Conservation (phyloP, 805 yeast species). For the Blastobotrys terrestris region DNA sequence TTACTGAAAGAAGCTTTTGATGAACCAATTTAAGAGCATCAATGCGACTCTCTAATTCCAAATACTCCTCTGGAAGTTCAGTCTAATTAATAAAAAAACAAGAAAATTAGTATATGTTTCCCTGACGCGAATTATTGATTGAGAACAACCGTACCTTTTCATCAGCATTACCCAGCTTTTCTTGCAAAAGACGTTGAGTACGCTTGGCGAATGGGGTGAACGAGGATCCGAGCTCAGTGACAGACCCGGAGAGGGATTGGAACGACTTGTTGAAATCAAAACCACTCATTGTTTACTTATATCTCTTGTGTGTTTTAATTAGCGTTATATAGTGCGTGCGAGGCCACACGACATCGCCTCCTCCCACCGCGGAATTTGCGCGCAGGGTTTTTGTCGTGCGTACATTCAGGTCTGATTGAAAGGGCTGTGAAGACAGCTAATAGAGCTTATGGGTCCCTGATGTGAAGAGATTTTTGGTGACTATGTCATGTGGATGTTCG, state of each 20-base stretch:
- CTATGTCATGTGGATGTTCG: no score
- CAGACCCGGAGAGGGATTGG: constrained; percentile 29
- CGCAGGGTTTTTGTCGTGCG: not conserved
- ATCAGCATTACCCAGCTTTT: constrained; percentile 69
- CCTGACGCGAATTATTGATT: not conserved
- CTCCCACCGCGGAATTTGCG: not conserved
- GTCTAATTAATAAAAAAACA: constrained; percentile 31
- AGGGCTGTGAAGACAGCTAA: no score
- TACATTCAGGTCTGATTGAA: not conserved
- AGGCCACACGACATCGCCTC: not conserved
- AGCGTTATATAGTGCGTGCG: not conserved
- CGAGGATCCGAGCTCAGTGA: constrained; percentile 33
- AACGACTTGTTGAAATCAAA: constrained; percentile 36
- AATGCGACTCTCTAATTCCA: constrained; percentile 64
- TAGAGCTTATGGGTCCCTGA: no score
- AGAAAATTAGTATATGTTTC: not conserved
- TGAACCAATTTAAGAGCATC: constrained; percentile 69
- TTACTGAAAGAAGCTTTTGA: constrained; percentile 47
- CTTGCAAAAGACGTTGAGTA: constrained; percentile 73
- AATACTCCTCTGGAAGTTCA: constrained; percentile 76
- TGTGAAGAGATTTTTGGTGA: no score
- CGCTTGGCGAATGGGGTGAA: constrained; percentile 75
- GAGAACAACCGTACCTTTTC: constrained; percentile 47
- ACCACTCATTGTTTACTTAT: constrained; percentile 16
- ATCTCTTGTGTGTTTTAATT: not conserved